Percentiles rank a stretch among this genome's conserved stretches.
Conservation (phyloP, 495 filamentous ascomycete genomes). For the Trichodelitschia bisporula region DNA sequence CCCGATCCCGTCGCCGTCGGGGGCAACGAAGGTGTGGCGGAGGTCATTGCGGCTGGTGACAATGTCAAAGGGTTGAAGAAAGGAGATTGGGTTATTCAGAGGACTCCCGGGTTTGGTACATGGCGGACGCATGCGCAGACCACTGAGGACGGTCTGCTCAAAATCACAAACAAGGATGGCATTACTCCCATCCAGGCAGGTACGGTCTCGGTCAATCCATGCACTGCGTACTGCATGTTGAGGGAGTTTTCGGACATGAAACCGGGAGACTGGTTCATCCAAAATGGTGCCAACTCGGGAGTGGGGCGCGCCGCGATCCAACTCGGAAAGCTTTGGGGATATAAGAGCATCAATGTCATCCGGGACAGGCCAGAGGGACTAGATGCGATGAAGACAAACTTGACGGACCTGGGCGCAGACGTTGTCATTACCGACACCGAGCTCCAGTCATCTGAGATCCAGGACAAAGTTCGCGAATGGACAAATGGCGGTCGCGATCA, state of each 20-base stretch:
- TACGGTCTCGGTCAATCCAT: constrained; percentile 75
- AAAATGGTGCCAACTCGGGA: constrained; percentile 88
- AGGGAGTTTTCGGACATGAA: constrained; percentile 47
- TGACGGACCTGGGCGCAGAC: constrained; percentile 47
- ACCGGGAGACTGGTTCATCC: constrained; percentile 71
- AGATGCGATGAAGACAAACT: constrained; percentile 40
- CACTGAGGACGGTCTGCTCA: constrained; percentile 32
- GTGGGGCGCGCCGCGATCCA: constrained; percentile 81
- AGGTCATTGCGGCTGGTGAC: constrained; percentile 43
- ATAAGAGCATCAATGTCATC: constrained; percentile 69
- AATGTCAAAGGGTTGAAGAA: constrained; percentile 26
- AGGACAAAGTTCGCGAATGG: constrained; percentile 34
- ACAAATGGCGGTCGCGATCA: constrained; percentile 43
- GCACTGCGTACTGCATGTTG: constrained; percentile 81
- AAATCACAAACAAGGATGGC: constrained; percentile 37
- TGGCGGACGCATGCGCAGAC: constrained; percentile 73
- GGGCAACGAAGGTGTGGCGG: constrained; percentile 84
- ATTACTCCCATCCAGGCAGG: constrained; percentile 52
- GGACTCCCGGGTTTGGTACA: constrained; percentile 55
- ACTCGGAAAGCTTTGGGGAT: constrained; percentile 56
- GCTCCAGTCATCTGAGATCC: constrained; percentile 39
- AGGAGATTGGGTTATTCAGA: constrained; percentile 89
- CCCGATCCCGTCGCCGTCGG: constrained; percentile 42
- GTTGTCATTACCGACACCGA: constrained; percentile 62
- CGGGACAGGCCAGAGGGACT: constrained; percentile 37